Base-by-base conservation (phyloP, 2,329 filamentous ascomycete species). In the Ascochyta lentis region DNA sequence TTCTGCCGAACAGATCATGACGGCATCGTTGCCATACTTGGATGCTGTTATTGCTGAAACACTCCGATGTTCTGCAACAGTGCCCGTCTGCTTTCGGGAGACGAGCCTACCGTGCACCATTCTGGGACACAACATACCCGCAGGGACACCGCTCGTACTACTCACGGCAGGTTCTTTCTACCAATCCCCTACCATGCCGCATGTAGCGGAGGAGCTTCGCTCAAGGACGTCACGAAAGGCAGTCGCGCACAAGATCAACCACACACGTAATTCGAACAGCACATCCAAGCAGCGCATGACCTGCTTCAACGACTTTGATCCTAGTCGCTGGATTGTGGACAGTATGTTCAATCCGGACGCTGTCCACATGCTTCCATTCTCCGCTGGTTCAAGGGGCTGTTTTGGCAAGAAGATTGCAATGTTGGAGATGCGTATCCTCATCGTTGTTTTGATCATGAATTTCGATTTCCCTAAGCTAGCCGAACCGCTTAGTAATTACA, bases 251-350 rank as follows among this genome's bases (percentile, higher is more conserved):
- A 26, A 26, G 5, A 26, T 26, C 27, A 12, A 29, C 27, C 27
- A 8, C 12, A 29, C 27, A 12, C 9, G 9, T 12, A 9, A 4
- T 29, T 12, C 27, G 24, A 26, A 26, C 24, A 8, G 24, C 8
- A 26, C 24, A 26, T 6, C 24, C 24, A 26, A 26, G 24, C 24
- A 26, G 24, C 5, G 24, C 8, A 26, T 26, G 19, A 24, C 19
- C 13, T 10, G 12, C 10, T 16, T 9, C 10, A 15, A 16, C 12
- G 3, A 33, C 12, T 61, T 58, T 26, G 39, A 71, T 2, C 75
- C 77, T 1, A 72, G 76, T 31, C 65, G 76, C 15, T 79, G 73
- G 73, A 59, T 77, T 7, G 45, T 56, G 1, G 19, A 70, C 35
- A 57, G 65, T 2, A 54, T 51, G 5, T 76, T 72, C 40, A 62